These are phyloP conservation scores for Pleoardoris graminearum DNA, from an alignment of 2,329 filamentous ascomycete genomes.

Conservation along the genomic window DNA sequence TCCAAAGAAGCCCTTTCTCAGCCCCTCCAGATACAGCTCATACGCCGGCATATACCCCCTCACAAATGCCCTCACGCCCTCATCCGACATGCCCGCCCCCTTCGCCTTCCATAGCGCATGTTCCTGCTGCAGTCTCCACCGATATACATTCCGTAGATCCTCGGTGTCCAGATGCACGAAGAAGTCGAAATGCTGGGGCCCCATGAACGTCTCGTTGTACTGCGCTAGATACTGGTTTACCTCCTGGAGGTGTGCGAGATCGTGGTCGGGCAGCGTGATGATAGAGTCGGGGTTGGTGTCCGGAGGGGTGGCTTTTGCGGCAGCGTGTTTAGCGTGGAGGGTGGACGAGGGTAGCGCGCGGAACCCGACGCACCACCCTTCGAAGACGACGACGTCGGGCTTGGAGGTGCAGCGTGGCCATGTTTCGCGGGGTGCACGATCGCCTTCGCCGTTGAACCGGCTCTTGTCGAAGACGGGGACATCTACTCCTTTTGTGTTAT, in stretches of 20 bases:
- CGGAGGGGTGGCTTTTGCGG: slow-evolving; percentile 55
- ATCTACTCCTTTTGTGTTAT: slow-evolving; percentile 45
- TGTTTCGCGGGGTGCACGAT: slow-evolving; percentile 64
- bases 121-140: slow-evolving; percentile 84
- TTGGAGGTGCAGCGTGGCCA: slow-evolving; percentile 65
- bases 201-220: slow-evolving; percentile 55
- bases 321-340: slow-evolving; percentile 58
- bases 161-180: slow-evolving; percentile 74
- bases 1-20: slow-evolving; percentile 55
- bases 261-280: slow-evolving; percentile 58
- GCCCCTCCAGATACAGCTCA: slow-evolving; percentile 57
- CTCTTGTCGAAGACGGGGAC: slow-evolving; percentile 87
- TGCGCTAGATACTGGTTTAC: slow-evolving; percentile 62
- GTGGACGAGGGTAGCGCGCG: slow-evolving; percentile 62
- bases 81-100: slow-evolving; percentile 79
- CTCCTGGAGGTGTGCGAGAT: slow-evolving; percentile 59
- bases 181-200: slow-evolving; percentile 54
- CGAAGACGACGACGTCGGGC: slow-evolving; percentile 74
- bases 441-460: slow-evolving; percentile 73
- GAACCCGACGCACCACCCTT: slow-evolving; percentile 92
- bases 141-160: slow-evolving; percentile 75
- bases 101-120: slow-evolving; percentile 65
- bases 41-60: slow-evolving; percentile 63
- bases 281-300: slow-evolving; percentile 9
- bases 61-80: slow-evolving; percentile 76